A percentile compares a stretch with the other conserved stretches of the same genome.
Evolutionary conservation across 495 filamentous ascomycete species (phyloP).

Genomic region (Aspergillus carlsbadensis): DNA sequence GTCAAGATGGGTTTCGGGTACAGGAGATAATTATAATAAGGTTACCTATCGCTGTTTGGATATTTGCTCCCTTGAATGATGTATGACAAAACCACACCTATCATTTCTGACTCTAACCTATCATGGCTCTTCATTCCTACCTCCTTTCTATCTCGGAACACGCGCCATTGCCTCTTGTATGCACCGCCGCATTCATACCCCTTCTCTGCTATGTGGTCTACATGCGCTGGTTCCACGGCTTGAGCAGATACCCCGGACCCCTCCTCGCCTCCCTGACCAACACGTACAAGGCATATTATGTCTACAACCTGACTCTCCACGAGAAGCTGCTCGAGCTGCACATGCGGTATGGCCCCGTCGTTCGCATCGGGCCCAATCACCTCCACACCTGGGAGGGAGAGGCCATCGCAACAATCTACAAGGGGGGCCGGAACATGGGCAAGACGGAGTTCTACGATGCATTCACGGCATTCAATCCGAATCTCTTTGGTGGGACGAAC

Average conservation of each 20-base stretch:
- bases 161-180: too few relatives aligned
- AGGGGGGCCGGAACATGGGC: conserved; percentile 43
- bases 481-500: background rate
- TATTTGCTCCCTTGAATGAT: too few relatives aligned
- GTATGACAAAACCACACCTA: too few relatives aligned
- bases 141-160: too few relatives aligned
- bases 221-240: conserved; percentile 44
- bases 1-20: too few relatives aligned
- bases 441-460: conserved; percentile 55
- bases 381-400: conserved; percentile 45
- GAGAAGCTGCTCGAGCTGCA: conserved; percentile 46
- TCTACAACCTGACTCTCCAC: conserved; percentile 47
- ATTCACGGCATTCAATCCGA: conserved; percentile 34
- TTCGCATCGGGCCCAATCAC: conserved; percentile 56
- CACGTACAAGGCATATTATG: conserved; percentile 51
- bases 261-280: conserved; percentile 46
- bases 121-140: too few relatives aligned
- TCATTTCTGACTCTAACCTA: too few relatives aligned
- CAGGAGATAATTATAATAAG: too few relatives aligned
- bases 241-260: conserved; percentile 50
- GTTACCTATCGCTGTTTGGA: too few relatives aligned
- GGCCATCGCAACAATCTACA: conserved; percentile 53
- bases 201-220: conserved; percentile 20
- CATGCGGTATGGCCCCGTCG: conserved; percentile 49
- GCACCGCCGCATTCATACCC: background rate